phyloP scores from a whole-genome alignment of 805 yeast species.

The Wilhelminamyces savonicus region DNA sequence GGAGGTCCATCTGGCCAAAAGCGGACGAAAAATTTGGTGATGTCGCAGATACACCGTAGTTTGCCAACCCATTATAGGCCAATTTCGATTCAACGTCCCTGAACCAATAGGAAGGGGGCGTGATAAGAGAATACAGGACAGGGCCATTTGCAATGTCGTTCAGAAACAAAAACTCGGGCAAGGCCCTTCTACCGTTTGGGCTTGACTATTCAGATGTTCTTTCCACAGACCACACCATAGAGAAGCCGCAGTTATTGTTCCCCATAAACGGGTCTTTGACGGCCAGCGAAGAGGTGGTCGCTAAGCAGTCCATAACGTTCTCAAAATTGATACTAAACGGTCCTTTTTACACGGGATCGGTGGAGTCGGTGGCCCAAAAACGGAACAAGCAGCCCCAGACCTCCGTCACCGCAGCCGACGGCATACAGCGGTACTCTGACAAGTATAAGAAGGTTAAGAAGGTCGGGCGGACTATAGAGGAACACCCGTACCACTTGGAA shows the following conservation, averaged over 20 bases:
- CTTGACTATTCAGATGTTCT: slow-evolving; percentile 58
- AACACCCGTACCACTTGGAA: slow-evolving; percentile 66
- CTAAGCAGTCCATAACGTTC: slow-evolving; percentile 52
- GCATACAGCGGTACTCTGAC: slow-evolving; percentile 79
- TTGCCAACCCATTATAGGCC: too few species aligned
- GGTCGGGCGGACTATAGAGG: slow-evolving; percentile 66
- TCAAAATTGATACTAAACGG: slow-evolving; percentile 53
- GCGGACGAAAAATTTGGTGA: too few species aligned
- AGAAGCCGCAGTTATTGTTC: slow-evolving; percentile 41
- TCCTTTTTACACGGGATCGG: slow-evolving; percentile 59
- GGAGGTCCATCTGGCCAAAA: too few species aligned
- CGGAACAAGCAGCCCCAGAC: slow-evolving; percentile 11
- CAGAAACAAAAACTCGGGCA: slow-evolving; percentile 41
- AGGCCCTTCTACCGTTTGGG: slow-evolving; percentile 61
- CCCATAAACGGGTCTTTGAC: slow-evolving; percentile 62
- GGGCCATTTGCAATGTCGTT: too few species aligned
- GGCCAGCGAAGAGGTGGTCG: slow-evolving; percentile 43
- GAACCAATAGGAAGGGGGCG: too few species aligned
- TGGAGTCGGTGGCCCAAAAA: slow-evolving; percentile 18
- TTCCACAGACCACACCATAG: slow-evolving; percentile 25
- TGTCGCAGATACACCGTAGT: too few species aligned
- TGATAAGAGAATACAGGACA: too few species aligned
- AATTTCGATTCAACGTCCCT: too few species aligned
- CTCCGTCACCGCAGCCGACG: slow-evolving; percentile 41
- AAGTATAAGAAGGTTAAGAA: slow-evolving; percentile 64